phyloP scores from a whole-genome alignment of 1,284 basidiomycete genomes.

The Neotropicomus parvogracilis region DNA sequence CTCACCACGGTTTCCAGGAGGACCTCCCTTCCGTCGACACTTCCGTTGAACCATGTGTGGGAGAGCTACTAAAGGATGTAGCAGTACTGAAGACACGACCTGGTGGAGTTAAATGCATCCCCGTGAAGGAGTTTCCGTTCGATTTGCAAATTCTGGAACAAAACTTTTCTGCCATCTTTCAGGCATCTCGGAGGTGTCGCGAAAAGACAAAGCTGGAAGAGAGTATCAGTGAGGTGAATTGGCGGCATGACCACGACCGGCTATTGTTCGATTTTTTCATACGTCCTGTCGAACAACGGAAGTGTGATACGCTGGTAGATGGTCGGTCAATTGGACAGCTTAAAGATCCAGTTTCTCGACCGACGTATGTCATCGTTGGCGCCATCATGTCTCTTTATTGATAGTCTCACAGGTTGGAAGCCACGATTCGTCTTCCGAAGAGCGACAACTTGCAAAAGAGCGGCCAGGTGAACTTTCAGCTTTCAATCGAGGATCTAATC shows the following conservation, averaged over 20 bases:
- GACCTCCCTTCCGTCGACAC: conserved; percentile 9
- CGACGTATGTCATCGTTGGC: conserved; percentile 4
- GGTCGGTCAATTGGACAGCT: neutral
- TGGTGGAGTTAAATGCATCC: neutral
- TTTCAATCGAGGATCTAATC: neutral
- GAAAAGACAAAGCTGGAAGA: conserved; percentile 2
- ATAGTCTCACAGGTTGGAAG: neutral
- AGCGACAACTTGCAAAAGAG: neutral
- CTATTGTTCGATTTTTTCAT: conserved; percentile 13
- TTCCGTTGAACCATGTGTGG: conserved; percentile 5
- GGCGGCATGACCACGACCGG: conserved; percentile 15
- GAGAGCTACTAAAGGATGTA: conserved; percentile 4
- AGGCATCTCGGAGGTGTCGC: conserved; percentile 8
- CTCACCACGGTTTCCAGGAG: neutral
- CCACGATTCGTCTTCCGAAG: conserved; percentile 5
- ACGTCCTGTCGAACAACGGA: conserved; percentile 1
- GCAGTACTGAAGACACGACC: neutral
- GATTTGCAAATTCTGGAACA: conserved; percentile 8
- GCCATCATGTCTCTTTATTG: neutral
- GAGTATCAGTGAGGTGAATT: neutral
- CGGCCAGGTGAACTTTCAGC: neutral
- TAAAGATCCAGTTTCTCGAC: conserved; percentile 3
- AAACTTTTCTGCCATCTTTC: conserved; percentile 12
- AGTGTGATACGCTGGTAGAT: neutral
- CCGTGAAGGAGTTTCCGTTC: conserved; percentile 2